Conservation (phyloP, 768 basidiomycete genomes). For the Russula lepida region DNA sequence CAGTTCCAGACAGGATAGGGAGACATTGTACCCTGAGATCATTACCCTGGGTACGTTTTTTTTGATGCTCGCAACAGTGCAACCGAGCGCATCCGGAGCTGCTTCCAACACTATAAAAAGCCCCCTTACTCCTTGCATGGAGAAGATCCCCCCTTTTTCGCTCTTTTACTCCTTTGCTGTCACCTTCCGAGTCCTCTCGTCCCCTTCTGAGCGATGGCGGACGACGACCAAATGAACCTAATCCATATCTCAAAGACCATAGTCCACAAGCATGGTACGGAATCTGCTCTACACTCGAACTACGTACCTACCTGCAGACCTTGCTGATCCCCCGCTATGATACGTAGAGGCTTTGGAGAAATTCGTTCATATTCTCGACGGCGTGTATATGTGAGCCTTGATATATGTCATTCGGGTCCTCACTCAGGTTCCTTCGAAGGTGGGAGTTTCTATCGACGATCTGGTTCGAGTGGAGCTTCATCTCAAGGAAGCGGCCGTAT, state of each 20-base stretch:
- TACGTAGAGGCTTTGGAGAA: neutral
- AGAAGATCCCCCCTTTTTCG: neutral
- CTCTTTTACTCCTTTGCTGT: neutral
- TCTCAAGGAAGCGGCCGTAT: conserved; percentile 1
- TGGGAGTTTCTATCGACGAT: conserved; percentile 16
- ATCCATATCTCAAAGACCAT: neutral
- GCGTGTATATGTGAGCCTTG: conserved; percentile 2
- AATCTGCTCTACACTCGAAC: neutral
- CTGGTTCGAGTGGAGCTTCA: conserved; percentile 16
- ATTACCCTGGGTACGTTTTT: neutral
- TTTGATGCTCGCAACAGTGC: neutral
- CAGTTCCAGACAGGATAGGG: neutral
- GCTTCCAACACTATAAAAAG: neutral
- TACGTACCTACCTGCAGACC: too few species aligned
- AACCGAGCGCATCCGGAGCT: neutral
- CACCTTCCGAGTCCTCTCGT: neutral
- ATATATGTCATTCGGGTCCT: neutral
- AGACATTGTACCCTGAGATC: neutral
- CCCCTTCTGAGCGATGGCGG: neutral
- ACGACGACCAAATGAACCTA: neutral
- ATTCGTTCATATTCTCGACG: neutral
- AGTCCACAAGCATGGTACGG: neutral
- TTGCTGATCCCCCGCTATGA: neutral
- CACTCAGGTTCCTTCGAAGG: neutral
- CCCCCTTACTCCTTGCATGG: neutral